phyloP scores from a whole-genome alignment of 2,329 filamentous ascomycete genomes.

The Fusarium sp. region DNA sequence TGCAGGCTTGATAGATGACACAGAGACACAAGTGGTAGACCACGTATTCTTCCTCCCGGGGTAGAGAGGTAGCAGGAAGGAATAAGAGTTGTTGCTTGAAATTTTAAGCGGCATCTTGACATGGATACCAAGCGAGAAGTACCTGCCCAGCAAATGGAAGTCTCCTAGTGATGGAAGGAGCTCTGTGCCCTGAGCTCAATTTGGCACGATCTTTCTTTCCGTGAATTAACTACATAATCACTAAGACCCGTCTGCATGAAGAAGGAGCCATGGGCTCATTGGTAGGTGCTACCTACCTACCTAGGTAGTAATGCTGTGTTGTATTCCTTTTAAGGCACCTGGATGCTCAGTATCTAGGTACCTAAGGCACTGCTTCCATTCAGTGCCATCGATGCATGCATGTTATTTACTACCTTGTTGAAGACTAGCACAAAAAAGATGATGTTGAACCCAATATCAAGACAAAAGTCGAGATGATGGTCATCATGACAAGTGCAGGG shows the following conservation, averaged over 20 bases:
- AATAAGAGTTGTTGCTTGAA: background rate
- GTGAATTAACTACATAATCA: background rate
- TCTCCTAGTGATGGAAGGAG: background rate
- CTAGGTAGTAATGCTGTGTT: background rate
- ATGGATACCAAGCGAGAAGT: background rate
- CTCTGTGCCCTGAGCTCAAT: background rate
- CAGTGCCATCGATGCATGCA: background rate
- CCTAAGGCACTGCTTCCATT: background rate
- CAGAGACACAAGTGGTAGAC: background rate
- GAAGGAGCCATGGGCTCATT: background rate
- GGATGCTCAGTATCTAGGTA: no score
- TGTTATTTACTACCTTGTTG: background rate
- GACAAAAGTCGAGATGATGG: conserved; percentile 15
- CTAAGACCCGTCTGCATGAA: background rate
- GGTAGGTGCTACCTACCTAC: background rate
- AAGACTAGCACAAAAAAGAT: background rate
- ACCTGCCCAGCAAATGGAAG: background rate
- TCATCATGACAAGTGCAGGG: conserved; percentile 26
- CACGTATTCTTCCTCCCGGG: background rate
- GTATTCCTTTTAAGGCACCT: background rate
- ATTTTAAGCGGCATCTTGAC: background rate
- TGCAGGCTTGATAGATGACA: background rate
- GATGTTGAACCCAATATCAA: no score
- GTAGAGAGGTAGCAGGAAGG: background rate
- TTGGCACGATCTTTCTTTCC: background rate